Base-by-base conservation (phyloP, 495 filamentous ascomycete species). In the Tuber melanosporum region DNA sequence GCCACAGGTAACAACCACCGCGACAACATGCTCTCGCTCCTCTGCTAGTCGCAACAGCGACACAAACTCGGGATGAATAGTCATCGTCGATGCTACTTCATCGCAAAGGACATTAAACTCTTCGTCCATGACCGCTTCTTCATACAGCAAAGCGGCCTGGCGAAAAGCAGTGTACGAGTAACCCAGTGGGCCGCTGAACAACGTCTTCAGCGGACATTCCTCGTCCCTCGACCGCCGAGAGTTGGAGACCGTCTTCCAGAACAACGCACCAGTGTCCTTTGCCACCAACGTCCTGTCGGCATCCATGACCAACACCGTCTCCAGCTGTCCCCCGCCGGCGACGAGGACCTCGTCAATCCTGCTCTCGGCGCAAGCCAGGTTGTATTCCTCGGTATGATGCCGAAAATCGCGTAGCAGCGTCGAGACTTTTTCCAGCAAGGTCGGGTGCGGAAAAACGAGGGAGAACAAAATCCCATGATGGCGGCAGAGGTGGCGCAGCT, bases 121-220 rank as follows among this genome's bases (percentile, higher is more conserved):
- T 14, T 84, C 74, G n/a, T 87, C 85, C 39, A 82, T 73, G 1
- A 76, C 78, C 7, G 72, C 74, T 76, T 90, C 88, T 82, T 90
- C 88, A 80, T 89, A 90, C 10, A 91, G 78, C 72, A 91, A 79
- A 45, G 84, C 83, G 1, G 87, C 88, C 76, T 92, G 89, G 12
- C 87, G 85, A 77, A 92, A 91, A 0, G 88, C 88, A 36, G 78
- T 83, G 75, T 90, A 89, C 1, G 89, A 87, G 81, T 91, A 89
- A 0, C 85, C 85, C 75, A 88, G 76, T 7, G 82, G 78, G 74
- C 86, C 84, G 66, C 85, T 83, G 81, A 92, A 91, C 22, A 91
- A 46, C 6, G 44, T 73, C 45, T 86, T 88, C 76, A 90, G 78
- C 10, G 87, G 84, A 74, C 72, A 26, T 41, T 79, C 72, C 19